Percentiles rank a stretch among this genome's conserved stretches.
These are phyloP conservation scores for Zea luxurians DNA, from an alignment of 176 grass and related monocot species.

Conservation along the genomic window DNA sequence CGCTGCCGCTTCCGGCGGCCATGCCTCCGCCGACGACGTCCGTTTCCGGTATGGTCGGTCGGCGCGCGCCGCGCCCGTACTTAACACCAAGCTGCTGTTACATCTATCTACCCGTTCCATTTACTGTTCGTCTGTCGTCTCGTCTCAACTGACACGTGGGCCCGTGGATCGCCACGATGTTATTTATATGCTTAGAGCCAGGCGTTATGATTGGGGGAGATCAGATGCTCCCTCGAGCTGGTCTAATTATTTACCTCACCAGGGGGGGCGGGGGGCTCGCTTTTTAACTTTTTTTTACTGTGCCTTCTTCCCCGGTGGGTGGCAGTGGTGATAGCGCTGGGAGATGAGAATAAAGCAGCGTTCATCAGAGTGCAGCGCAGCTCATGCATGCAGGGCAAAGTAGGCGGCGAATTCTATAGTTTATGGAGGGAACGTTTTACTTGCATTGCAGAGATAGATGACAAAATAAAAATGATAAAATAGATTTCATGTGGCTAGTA, in stretches of 20 bases:
- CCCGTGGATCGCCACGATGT: neutral
- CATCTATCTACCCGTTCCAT: slow-evolving; percentile 37
- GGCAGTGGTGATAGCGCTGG: slow-evolving; percentile 30
- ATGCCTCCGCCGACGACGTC: slow-evolving; percentile 57
- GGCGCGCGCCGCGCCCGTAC: slow-evolving; percentile 12
- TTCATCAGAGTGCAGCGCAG: neutral
- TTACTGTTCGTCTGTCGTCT: slow-evolving; percentile 20
- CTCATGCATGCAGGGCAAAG: slow-evolving; percentile 42
- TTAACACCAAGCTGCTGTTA: slow-evolving; percentile 29
- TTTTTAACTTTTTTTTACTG: slow-evolving; percentile 42
- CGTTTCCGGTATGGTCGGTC: slow-evolving; percentile 84
- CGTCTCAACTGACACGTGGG: slow-evolving; percentile 31
- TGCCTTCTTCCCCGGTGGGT: slow-evolving; percentile 4
- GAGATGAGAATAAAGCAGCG: slow-evolving; percentile 42
- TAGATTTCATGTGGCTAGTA: neutral
- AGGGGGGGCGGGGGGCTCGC: neutral
- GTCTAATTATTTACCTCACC: slow-evolving; percentile 50
- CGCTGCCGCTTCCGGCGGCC: slow-evolving; percentile 34
- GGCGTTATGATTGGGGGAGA: slow-evolving; percentile 46
- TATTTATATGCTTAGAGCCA: slow-evolving; percentile 22
- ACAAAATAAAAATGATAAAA: neutral
- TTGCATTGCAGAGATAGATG: neutral
- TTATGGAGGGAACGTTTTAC: slow-evolving; percentile 2
- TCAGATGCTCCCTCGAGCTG: slow-evolving; percentile 3
- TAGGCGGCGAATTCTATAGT: slow-evolving; percentile 28